phyloP scores from a whole-genome alignment of 495 filamentous ascomycete genomes.

The Penicillium taxi region DNA sequence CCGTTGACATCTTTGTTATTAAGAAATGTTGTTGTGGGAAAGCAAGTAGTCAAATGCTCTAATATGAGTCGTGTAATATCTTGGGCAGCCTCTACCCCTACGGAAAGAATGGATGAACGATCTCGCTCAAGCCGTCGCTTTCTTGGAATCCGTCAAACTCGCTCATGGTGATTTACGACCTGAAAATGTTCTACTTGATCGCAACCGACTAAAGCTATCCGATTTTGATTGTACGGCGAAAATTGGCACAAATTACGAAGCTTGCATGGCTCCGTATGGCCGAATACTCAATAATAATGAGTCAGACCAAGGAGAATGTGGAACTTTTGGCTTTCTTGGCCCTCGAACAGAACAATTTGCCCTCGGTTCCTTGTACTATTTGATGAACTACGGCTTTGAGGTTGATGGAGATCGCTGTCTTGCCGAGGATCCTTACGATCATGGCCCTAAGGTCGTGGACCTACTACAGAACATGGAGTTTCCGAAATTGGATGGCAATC shows the following conservation, averaged over 20 bases:
- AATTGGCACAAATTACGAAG: constrained; percentile 23
- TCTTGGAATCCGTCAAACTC: constrained; percentile 31
- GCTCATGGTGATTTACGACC: constrained; percentile 30
- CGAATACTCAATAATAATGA: constrained; percentile 21
- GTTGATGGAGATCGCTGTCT: constrained; percentile 29
- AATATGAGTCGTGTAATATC: too few species aligned
- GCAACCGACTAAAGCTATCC: constrained; percentile 21
- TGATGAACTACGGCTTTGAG: constrained; percentile 35
- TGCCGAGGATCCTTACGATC: constrained; percentile 27
- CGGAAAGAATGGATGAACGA: constrained; percentile 35
- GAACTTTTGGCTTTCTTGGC: constrained; percentile 22
- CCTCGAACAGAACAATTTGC: constrained; percentile 34
- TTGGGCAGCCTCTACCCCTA: constrained; percentile 23
- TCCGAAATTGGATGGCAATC: constrained; percentile 26
- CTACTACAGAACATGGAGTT: constrained; percentile 30
- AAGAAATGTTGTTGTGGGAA: too few species aligned
- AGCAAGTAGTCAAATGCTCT: too few species aligned
- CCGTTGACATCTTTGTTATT: too few species aligned
- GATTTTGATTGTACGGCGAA: constrained; percentile 26
- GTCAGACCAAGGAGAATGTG: constrained; percentile 16
- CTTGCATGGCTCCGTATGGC: constrained; percentile 20
- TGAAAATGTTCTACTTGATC: constrained; percentile 25
- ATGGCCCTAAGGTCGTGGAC: constrained; percentile 27
- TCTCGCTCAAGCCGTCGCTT: constrained; percentile 31
- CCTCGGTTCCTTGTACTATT: constrained; percentile 32